Evolutionary conservation across 2,329 filamentous ascomycete species (phyloP).

Genomic region (Aspergillus japonicus): DNA sequence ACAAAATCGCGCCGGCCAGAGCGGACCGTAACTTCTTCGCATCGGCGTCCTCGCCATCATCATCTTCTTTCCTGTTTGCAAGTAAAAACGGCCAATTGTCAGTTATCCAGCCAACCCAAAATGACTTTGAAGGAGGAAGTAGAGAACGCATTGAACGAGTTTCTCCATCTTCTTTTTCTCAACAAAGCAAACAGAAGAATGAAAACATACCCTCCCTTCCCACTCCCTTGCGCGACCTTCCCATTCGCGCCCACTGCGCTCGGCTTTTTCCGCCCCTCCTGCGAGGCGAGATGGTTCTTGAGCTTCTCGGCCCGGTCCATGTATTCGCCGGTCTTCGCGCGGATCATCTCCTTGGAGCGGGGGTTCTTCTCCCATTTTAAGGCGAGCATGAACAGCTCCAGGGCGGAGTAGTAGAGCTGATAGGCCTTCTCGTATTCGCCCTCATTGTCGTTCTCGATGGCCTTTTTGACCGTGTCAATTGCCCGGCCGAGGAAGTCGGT

Average conservation of each 20-base stretch:
- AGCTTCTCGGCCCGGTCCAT: slow-evolving; percentile 99
- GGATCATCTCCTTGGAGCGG: slow-evolving; percentile 95
- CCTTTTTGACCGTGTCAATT: slow-evolving; percentile 95
- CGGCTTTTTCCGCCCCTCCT: slow-evolving; percentile 52
- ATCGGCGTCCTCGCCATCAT: slow-evolving; percentile 77
- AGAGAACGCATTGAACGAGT: too few relatives aligned
- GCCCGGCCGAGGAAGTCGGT: slow-evolving; percentile 96
- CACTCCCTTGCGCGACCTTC: slow-evolving; percentile 50
- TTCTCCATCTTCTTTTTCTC: too few relatives aligned
- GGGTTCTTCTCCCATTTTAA: slow-evolving; percentile 99
- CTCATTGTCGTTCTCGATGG: slow-evolving; percentile 92
- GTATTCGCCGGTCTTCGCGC: slow-evolving; percentile 91
- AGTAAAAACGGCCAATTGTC: neutral
- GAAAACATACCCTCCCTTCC: slow-evolving; percentile 55
- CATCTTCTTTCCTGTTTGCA: slow-evolving; percentile 50
- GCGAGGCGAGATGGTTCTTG: slow-evolving; percentile 79
- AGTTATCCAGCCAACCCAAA: neutral
- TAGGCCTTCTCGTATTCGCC: slow-evolving; percentile 98
- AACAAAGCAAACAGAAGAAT: too few relatives aligned
- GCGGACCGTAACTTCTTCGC: slow-evolving; percentile 93
- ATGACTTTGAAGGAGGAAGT: too few relatives aligned
- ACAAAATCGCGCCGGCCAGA: slow-evolving; percentile 84
- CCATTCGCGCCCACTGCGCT: slow-evolving; percentile 54
- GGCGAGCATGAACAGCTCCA: slow-evolving; percentile 98
- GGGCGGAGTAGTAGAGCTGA: slow-evolving; percentile 89